phyloP scores from a whole-genome alignment of 2,329 filamentous ascomycete species.

The Penicillium sclerotiorum region DNA sequence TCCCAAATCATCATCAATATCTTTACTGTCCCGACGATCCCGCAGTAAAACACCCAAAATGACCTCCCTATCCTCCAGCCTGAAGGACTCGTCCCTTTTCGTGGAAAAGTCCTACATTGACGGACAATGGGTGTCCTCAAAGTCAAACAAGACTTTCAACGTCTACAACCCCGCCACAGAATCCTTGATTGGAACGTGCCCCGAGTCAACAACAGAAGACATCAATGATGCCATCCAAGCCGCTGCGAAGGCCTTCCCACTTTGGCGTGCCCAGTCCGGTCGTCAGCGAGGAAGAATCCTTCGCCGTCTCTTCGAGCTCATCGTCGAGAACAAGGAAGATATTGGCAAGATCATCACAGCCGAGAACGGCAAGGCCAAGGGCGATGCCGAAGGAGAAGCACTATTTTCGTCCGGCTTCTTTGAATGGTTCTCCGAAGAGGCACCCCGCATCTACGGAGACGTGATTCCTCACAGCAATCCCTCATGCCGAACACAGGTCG shows the following conservation, averaged over 20 bases:
- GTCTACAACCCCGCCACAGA: conserved; percentile 79
- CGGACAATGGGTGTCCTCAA: conserved; percentile 81
- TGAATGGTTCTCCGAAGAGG: conserved; percentile 63
- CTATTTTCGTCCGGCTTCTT: conserved; percentile 60
- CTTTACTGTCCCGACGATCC: too few species aligned
- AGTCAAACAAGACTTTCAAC: conserved; percentile 84
- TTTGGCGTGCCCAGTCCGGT: conserved; percentile 60
- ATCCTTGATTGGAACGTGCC: conserved; percentile 73
- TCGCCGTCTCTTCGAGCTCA: conserved; percentile 64
- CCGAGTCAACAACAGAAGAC: conserved; percentile 75
- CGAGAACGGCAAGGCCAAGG: conserved; percentile 67
- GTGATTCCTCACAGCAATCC: conserved; percentile 7
- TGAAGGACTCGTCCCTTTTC: conserved; percentile 75
- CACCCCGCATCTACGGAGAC: conserved; percentile 36
- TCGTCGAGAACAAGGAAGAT: conserved; percentile 64
- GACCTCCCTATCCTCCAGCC: conserved; percentile 26
- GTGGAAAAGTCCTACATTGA: conserved; percentile 83
- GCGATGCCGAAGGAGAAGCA: conserved; percentile 59
- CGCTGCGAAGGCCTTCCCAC: conserved; percentile 67
- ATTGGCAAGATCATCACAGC: conserved; percentile 62
- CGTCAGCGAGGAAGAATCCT: conserved; percentile 61
- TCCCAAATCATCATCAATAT: too few species aligned
- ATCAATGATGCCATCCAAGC: conserved; percentile 76
- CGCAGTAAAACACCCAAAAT: neutral
- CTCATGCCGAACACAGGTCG: neutral